Evolutionary conservation across 345 rosid species (phyloP).

Genomic region (Bruguiera parviflora): DNA sequence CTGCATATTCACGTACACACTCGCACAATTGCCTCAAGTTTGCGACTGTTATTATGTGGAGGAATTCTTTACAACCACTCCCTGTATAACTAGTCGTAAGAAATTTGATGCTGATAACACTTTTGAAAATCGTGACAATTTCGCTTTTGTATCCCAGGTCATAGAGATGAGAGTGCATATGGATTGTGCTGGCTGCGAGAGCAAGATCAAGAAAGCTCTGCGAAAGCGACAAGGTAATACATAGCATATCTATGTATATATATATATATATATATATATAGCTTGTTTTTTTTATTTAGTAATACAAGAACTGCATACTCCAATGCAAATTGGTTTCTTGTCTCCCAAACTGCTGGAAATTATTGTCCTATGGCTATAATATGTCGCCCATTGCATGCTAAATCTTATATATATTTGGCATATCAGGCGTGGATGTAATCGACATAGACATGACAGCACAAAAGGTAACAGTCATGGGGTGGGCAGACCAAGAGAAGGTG

Average conservation of each 20-base stretch:
- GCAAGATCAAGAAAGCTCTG: slow-evolving; percentile 56
- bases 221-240: slow-evolving; percentile 52
- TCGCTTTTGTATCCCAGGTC: slow-evolving; percentile 33
- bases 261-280: neutral
- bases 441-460: slow-evolving; percentile 58
- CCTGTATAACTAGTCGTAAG: too few relatives aligned
- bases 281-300: neutral
- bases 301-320: too few relatives aligned
- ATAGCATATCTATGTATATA: neutral
- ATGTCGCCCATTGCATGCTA: neutral
- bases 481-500: slow-evolving; percentile 56
- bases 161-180: slow-evolving; percentile 65
- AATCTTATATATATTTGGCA: neutral
- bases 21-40: too few relatives aligned
- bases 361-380: too few relatives aligned
- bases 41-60: too few relatives aligned
- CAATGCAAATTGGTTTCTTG: too few relatives aligned
- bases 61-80: too few relatives aligned
- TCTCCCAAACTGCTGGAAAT: too few relatives aligned
- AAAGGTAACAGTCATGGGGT: slow-evolving; percentile 78
- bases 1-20: neutral
- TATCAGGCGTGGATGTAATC: slow-evolving; percentile 58
- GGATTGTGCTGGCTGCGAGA: slow-evolving; percentile 72
- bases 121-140: neutral
- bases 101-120: too few relatives aligned